Percentiles rank a stretch among this genome's conserved stretches.
Conservation (phyloP, 2,329 filamentous ascomycete genomes). For the Neofusicoccum parvum region DNA sequence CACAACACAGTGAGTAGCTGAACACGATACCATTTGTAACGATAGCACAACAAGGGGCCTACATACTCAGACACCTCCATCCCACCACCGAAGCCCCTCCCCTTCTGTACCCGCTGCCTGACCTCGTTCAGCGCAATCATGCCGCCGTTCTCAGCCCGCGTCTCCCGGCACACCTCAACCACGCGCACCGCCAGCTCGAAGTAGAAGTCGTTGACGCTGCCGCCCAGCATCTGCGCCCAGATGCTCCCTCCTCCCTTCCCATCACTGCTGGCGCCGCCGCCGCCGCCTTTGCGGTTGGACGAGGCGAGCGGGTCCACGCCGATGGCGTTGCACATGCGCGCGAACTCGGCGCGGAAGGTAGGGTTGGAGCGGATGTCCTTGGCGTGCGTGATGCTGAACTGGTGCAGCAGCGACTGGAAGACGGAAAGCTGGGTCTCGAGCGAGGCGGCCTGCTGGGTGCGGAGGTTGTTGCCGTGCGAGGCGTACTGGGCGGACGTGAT, state of each 20-base stretch:
- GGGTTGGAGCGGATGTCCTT: constrained; percentile 96
- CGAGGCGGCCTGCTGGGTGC: constrained; percentile 78
- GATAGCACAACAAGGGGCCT: background rate
- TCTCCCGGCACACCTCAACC: constrained; percentile 87
- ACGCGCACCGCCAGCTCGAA: constrained; percentile 96
- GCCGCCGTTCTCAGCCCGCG: constrained; percentile 87
- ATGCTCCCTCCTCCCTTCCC: constrained; percentile 59
- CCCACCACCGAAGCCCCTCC: constrained; percentile 72
- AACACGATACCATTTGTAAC: background rate
- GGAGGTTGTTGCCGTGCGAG: constrained; percentile 84
- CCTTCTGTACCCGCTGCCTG: constrained; percentile 71
- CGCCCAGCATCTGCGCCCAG: constrained; percentile 90
- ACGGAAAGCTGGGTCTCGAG: constrained; percentile 92
- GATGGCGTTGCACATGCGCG: constrained; percentile 96
- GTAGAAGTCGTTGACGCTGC: constrained; percentile 96
- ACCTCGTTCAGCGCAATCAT: constrained; percentile 84
- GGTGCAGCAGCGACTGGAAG: constrained; percentile 92
- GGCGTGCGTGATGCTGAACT: constrained; percentile 92
- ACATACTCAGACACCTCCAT: constrained; percentile 76
- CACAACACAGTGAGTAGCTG: constrained; percentile 3
- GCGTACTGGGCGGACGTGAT: constrained; percentile 89
- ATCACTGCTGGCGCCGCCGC: constrained; percentile 49
- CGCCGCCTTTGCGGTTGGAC: constrained; percentile 45
- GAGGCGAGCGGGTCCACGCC: constrained; percentile 88
- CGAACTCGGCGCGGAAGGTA: constrained; percentile 93